phyloP scores from a whole-genome alignment of 2,329 filamentous ascomycete species.

The Claviceps purpurea region DNA sequence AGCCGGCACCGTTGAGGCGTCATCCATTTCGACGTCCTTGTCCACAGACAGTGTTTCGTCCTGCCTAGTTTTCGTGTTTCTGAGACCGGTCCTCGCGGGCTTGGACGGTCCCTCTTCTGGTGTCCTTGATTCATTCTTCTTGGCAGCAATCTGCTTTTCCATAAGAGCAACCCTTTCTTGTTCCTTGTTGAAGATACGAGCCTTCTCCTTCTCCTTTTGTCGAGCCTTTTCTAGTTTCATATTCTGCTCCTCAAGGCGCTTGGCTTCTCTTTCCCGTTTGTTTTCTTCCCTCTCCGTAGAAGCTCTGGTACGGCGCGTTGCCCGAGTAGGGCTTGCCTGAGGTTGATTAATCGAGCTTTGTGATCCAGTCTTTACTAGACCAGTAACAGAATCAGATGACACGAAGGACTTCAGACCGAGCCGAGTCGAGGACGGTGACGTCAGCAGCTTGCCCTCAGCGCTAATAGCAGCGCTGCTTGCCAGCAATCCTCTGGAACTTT shows the following conservation, averaged over 20 bases:
- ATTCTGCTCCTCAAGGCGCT: slow-evolving; percentile 45
- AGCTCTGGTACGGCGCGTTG: slow-evolving; percentile 38
- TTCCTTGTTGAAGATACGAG: slow-evolving; percentile 42
- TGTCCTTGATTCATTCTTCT: slow-evolving; percentile 37
- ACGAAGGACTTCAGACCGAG: slow-evolving; percentile 29
- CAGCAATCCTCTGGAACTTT: slow-evolving; percentile 74
- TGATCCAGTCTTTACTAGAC: slow-evolving; percentile 11
- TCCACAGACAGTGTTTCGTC: slow-evolving; percentile 18
- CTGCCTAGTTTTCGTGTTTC: slow-evolving; percentile 29
- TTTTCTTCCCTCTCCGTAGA: slow-evolving; percentile 52
- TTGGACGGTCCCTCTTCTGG: slow-evolving; percentile 29
- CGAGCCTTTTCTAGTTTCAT: slow-evolving; percentile 53
- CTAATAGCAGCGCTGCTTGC: slow-evolving; percentile 58
- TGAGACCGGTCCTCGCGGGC: slow-evolving; percentile 36
- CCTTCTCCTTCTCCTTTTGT: slow-evolving; percentile 58
- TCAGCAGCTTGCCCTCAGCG: slow-evolving; percentile 45
- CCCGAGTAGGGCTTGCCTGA: slow-evolving; percentile 28
- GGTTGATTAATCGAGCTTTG: slow-evolving; percentile 8
- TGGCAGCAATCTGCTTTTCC: slow-evolving; percentile 39
- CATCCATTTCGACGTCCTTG: slow-evolving; percentile 41
- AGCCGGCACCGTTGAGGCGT: slow-evolving; percentile 44
- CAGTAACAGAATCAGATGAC: slow-evolving; percentile 35
- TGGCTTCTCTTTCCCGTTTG: slow-evolving; percentile 51
- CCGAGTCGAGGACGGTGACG: slow-evolving; percentile 39
- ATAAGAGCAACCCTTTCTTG: slow-evolving; percentile 39